phyloP scores from a whole-genome alignment of 306 rosid genomes.

The Rubus parviflorus region DNA sequence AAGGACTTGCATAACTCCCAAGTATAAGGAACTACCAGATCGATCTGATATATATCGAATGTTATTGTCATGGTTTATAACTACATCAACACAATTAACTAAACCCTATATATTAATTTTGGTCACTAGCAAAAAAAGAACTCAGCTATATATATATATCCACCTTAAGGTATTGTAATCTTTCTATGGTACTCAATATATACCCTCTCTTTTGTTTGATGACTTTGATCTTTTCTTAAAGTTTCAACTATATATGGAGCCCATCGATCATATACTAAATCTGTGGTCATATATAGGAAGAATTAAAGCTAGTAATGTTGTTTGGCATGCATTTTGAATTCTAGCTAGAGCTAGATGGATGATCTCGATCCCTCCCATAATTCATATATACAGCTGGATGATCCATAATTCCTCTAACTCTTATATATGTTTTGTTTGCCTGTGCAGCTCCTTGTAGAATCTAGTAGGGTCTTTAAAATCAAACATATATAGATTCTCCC shows the following conservation, averaged over 20 bases:
- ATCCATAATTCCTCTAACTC: background rate
- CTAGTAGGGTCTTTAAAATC: background rate
- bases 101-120: background rate
- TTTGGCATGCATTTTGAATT: background rate
- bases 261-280: background rate
- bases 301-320: background rate
- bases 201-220: background rate
- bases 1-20: constrained; percentile 4
- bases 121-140: background rate
- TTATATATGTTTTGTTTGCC: background rate
- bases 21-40: background rate
- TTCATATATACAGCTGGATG: background rate
- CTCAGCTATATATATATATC: background rate
- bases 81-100: too few relatives aligned
- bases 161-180: constrained; percentile 1
- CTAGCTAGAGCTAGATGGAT: background rate
- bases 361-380: background rate
- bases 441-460: background rate
- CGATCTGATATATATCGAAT: background rate
- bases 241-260: background rate
- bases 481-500: background rate
- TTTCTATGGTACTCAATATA: background rate
- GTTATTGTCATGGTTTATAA: background rate
- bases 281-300: too few relatives aligned
- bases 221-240: background rate